These are phyloP conservation scores for Zygotorulaspora sp. DNA, from an alignment of 805 yeast species.

Conservation along the genomic window DNA sequence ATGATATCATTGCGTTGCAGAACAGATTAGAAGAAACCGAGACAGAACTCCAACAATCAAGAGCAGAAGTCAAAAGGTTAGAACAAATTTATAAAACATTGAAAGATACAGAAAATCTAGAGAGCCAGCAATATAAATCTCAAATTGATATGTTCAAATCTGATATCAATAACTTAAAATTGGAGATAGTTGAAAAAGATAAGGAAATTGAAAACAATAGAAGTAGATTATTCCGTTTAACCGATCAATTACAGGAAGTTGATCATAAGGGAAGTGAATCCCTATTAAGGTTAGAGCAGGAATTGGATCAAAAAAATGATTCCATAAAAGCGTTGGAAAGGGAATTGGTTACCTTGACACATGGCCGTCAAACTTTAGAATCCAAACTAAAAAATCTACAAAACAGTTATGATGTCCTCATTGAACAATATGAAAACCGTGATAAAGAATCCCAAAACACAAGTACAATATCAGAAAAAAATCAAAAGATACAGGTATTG, in stretches of 20 bases:
- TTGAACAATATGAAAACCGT: background rate
- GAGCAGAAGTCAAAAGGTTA: constrained; percentile 7
- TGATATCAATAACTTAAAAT: constrained; percentile 12
- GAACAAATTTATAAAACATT: constrained; percentile 13
- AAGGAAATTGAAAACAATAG: constrained; percentile 12
- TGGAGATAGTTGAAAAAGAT: constrained; percentile 15
- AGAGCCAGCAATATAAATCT: constrained; percentile 11
- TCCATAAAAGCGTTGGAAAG: constrained; percentile 8
- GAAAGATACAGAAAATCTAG: constrained; percentile 7
- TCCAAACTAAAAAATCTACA: constrained; percentile 2
- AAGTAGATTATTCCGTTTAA: constrained; percentile 16
- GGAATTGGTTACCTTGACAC: constrained; percentile 5
- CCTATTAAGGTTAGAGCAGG: constrained; percentile 12
- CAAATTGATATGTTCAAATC: constrained; percentile 11
- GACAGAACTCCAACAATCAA: constrained; percentile 6
- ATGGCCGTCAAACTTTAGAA: constrained; percentile 7
- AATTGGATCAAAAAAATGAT: constrained; percentile 12
- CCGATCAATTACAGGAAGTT: constrained; percentile 17
- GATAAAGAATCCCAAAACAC: constrained; percentile 2
- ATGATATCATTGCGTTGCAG: constrained; percentile 2
- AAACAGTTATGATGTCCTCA: background rate
- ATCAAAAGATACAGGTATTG: constrained; percentile 5
- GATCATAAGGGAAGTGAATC: constrained; percentile 18
- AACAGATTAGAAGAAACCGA: constrained; percentile 5
- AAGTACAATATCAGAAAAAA: background rate